Percentiles rank a stretch among this genome's conserved stretches.
These are phyloP conservation scores for Salix arbutifolia DNA, from an alignment of 345 rosid genomes.

Conservation along the genomic window DNA sequence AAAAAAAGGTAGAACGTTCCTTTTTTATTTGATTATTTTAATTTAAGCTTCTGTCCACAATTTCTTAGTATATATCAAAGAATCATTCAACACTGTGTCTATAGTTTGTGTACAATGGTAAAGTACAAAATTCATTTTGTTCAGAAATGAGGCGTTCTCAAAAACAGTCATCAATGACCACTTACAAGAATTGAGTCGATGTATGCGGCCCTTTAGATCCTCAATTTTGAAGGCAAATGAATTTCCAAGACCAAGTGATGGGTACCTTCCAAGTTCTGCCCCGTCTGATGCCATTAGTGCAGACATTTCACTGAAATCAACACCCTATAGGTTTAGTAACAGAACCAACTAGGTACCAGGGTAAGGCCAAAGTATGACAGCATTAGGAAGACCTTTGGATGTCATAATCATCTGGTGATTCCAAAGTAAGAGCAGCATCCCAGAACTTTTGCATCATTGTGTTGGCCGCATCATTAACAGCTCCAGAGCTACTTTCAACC, in stretches of 20 bases:
- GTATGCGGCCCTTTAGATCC: slow-evolving; percentile 85
- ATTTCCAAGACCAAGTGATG: slow-evolving; percentile 74
- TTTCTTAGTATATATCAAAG: background rate
- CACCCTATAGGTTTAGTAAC: slow-evolving; percentile 19
- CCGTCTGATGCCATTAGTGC: slow-evolving; percentile 64
- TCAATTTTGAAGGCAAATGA: slow-evolving; percentile 80
- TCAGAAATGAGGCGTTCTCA: background rate
- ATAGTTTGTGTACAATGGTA: background rate
- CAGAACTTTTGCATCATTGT: slow-evolving; percentile 99
- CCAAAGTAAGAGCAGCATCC: slow-evolving; percentile 95
- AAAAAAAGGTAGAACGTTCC: background rate
- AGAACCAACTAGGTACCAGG: slow-evolving; percentile 9
- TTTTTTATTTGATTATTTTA: background rate
- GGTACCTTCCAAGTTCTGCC: slow-evolving; percentile 59
- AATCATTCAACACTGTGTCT: background rate
- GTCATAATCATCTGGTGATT: slow-evolving; percentile 84
- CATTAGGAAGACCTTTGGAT: slow-evolving; percentile 60
- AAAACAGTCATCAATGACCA: slow-evolving; percentile 7
- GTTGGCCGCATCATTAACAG: slow-evolving; percentile 83
- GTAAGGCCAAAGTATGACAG: slow-evolving; percentile 9
- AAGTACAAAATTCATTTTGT: background rate
- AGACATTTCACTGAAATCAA: slow-evolving; percentile 73
- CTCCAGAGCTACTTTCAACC: slow-evolving; percentile 87
- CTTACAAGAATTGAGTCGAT: slow-evolving; percentile 74
- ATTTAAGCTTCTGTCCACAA: background rate